A percentile compares a stretch with the other conserved stretches of the same genome.
Conservation (phyloP, 2,329 filamentous ascomycete genomes). For the Colletotrichum spinosum region DNA sequence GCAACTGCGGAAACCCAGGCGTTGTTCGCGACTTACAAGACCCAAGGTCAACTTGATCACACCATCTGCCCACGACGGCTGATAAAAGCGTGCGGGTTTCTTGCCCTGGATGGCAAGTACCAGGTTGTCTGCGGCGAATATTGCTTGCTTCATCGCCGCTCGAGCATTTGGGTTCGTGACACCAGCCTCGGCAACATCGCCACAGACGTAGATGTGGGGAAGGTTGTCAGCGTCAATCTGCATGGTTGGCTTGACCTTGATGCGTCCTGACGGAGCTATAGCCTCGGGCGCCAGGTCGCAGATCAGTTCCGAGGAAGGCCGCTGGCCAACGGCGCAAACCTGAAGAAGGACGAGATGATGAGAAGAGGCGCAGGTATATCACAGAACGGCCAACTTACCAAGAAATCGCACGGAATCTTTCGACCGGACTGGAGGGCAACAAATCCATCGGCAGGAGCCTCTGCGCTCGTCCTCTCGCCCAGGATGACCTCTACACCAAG, state of each 20-base stretch:
- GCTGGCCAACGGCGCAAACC: constrained; percentile 71
- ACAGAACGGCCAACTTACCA: constrained; percentile 51
- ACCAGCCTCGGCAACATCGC: constrained; percentile 69
- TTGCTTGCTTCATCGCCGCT: constrained; percentile 65
- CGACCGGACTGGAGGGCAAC: constrained; percentile 59
- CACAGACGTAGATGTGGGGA: constrained; percentile 70
- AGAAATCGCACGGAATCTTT: constrained; percentile 60
- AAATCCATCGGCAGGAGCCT: constrained; percentile 49
- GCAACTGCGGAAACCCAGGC: neutral
- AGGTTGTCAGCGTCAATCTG: constrained; percentile 63
- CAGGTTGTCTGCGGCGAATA: constrained; percentile 66
- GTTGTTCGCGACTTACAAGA: constrained; percentile 52
- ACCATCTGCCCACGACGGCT: constrained; percentile 58
- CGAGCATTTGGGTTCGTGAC: constrained; percentile 65
- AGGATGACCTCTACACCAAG: constrained; percentile 64
- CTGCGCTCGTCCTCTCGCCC: constrained; percentile 56
- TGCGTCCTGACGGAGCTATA: constrained; percentile 60
- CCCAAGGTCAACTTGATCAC: constrained; percentile 67
- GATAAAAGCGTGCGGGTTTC: constrained; percentile 52
- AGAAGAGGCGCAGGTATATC: neutral
- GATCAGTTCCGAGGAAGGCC: constrained; percentile 64
- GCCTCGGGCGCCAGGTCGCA: constrained; percentile 53
- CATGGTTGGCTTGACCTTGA: constrained; percentile 66
- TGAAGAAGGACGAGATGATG: constrained; percentile 41
- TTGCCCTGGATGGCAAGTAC: constrained; percentile 57